Evolutionary conservation across 1,284 basidiomycete genomes (phyloP).

Genomic region (Porodaedalea pini): DNA sequence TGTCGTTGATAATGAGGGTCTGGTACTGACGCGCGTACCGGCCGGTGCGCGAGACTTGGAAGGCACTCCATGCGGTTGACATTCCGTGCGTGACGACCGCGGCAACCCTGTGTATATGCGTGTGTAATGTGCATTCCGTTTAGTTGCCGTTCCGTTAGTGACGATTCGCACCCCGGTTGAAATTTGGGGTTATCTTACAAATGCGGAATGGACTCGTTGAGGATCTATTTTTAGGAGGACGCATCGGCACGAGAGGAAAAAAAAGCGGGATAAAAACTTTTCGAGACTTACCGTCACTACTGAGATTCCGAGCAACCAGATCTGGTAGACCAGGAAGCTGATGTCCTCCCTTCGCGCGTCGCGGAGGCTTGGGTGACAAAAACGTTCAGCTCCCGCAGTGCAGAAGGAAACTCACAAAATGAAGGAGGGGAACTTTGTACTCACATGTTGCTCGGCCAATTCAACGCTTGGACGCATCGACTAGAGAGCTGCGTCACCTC

Average conservation of each 20-base stretch:
- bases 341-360: constrained; percentile 22
- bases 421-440: neutral
- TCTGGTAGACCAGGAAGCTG: constrained; percentile 22
- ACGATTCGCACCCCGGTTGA: neutral
- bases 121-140: too few species aligned
- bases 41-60: constrained; percentile 10
- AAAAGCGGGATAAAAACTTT: neutral
- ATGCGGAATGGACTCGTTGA: constrained; percentile 20
- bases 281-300: constrained; percentile 13
- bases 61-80: constrained; percentile 15
- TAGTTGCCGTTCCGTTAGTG: constrained; percentile 1
- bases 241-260: neutral
- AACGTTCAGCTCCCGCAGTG: too few species aligned
- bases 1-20: constrained; percentile 10
- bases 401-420: too few species aligned
- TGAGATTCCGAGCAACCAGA: constrained; percentile 25
- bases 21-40: neutral
- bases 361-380: constrained; percentile 12
- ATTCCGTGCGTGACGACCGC: constrained; percentile 15
- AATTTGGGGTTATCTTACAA: constrained; percentile 6
- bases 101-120: neutral
- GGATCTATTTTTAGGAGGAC: constrained; percentile 1
- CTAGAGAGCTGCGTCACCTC: neutral
- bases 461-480: constrained; percentile 4
- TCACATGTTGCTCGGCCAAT: constrained; percentile 7